Percentiles rank a stretch among this genome's conserved stretches.
These are phyloP conservation scores for Metschnikowia arizonensis DNA, from an alignment of 805 yeast genomes.

Conservation along the genomic window DNA sequence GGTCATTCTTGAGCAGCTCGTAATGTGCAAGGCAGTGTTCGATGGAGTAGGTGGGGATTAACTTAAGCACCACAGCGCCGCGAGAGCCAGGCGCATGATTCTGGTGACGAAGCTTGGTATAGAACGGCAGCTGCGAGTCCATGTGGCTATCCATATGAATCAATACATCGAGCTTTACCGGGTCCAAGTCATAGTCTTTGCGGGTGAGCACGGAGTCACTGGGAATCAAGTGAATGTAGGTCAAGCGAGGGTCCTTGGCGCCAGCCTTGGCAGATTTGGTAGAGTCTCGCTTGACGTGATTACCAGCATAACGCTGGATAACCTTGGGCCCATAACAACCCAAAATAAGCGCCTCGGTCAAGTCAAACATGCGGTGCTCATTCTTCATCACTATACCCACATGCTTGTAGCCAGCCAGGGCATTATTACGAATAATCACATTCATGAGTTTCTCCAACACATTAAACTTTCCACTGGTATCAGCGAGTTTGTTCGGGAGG, in stretches of 20 bases:
- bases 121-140: slow-evolving; percentile 35
- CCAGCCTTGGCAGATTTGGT: slow-evolving; percentile 18
- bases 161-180: slow-evolving; percentile 50
- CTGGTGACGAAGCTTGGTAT: slow-evolving; percentile 26
- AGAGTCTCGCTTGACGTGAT: slow-evolving; percentile 50
- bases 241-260: slow-evolving; percentile 12
- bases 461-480: slow-evolving; percentile 80
- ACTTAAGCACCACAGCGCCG: slow-evolving; percentile 55
- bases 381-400: slow-evolving; percentile 70
- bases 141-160: slow-evolving; percentile 63
- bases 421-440: slow-evolving; percentile 40
- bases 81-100: slow-evolving; percentile 20
- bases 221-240: slow-evolving; percentile 43
- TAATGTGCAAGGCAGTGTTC: slow-evolving; percentile 70
- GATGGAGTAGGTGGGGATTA: slow-evolving; percentile 74
- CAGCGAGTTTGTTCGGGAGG: slow-evolving; percentile 63
- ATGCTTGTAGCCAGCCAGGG: slow-evolving; percentile 36
- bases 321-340: slow-evolving; percentile 49
- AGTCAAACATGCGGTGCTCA: slow-evolving; percentile 61
- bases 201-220: slow-evolving; percentile 26
- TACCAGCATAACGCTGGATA: slow-evolving; percentile 60
- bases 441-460: slow-evolving; percentile 62
- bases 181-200: slow-evolving; percentile 20
- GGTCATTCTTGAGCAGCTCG: slow-evolving; percentile 22
- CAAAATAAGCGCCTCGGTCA: slow-evolving; percentile 64